Evolutionary conservation across 306 rosid species (phyloP).

Genomic region (Casuarina cunninghamiana): DNA sequence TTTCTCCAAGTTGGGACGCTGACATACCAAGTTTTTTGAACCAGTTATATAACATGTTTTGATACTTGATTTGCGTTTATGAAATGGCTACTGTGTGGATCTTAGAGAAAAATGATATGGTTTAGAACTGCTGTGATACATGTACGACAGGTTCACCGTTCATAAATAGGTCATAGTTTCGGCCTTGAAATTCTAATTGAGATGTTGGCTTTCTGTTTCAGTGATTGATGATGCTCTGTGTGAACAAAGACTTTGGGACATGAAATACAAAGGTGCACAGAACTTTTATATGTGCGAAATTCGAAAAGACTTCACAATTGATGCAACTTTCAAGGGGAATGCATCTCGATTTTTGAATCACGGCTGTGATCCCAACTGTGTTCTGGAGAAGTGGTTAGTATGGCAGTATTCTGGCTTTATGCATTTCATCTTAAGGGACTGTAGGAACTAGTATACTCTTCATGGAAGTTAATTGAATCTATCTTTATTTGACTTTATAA

Average conservation of each 20-base stretch:
- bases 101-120: background rate
- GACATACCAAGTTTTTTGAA: background rate
- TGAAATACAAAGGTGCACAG: constrained; percentile 71
- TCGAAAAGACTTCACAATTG: constrained; percentile 91
- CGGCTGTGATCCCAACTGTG: constrained; percentile 89
- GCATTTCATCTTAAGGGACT: constrained; percentile 13
- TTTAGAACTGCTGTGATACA: background rate
- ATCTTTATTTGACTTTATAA: background rate
- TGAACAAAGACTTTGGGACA: constrained; percentile 87
- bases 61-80: background rate
- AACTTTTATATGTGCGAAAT: constrained; percentile 95
- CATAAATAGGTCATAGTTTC: background rate
- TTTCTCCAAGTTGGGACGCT: background rate
- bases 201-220: constrained; percentile 38
- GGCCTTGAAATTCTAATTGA: background rate
- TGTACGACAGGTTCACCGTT: background rate
- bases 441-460: background rate
- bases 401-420: constrained; percentile 2
- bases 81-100: background rate
- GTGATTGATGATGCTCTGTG: constrained; percentile 86
- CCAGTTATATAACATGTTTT: background rate
- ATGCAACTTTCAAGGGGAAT: constrained; percentile 94
- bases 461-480: background rate
- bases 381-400: constrained; percentile 89
- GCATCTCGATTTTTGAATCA: constrained; percentile 84